phyloP scores from a whole-genome alignment of 2,329 filamentous ascomycete species.

The Xylaria sp. region DNA sequence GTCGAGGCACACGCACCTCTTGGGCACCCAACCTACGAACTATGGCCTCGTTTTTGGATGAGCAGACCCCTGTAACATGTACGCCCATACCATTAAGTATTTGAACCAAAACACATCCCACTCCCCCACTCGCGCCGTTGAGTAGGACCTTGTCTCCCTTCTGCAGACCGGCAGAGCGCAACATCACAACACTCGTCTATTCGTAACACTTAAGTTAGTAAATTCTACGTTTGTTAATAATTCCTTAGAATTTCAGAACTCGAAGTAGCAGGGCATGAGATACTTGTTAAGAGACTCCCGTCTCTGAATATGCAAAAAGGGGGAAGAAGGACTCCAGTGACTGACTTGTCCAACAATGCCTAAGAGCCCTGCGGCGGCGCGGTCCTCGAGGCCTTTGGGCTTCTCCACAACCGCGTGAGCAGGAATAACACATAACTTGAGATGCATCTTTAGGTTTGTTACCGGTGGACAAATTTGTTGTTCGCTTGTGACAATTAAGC shows the following conservation, averaged over 20 bases:
- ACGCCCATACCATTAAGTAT: slow-evolving; percentile 30
- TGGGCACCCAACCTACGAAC: slow-evolving; percentile 34
- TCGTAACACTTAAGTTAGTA: too few species aligned
- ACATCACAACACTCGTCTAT: slow-evolving; percentile 42
- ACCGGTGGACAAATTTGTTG: too few species aligned
- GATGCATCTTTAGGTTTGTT: too few species aligned
- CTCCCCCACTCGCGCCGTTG: slow-evolving; percentile 38
- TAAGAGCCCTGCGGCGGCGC: slow-evolving; percentile 39
- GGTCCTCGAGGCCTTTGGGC: slow-evolving; percentile 31
- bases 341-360: slow-evolving; percentile 44
- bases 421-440: too few species aligned
- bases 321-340: too few species aligned
- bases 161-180: slow-evolving; percentile 35
- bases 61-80: slow-evolving; percentile 35
- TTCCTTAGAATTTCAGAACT: too few species aligned
- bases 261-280: too few species aligned
- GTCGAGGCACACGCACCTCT: slow-evolving; percentile 28
- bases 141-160: slow-evolving; percentile 32
- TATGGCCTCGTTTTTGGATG: slow-evolving; percentile 30
- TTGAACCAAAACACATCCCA: slow-evolving; percentile 33
- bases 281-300: too few species aligned
- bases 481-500: too few species aligned
- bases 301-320: too few species aligned
- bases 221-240: too few species aligned
- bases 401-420: slow-evolving; percentile 37